phyloP scores from a whole-genome alignment of 1,284 basidiomycete genomes.

The Ceraceosorus bombacis region DNA sequence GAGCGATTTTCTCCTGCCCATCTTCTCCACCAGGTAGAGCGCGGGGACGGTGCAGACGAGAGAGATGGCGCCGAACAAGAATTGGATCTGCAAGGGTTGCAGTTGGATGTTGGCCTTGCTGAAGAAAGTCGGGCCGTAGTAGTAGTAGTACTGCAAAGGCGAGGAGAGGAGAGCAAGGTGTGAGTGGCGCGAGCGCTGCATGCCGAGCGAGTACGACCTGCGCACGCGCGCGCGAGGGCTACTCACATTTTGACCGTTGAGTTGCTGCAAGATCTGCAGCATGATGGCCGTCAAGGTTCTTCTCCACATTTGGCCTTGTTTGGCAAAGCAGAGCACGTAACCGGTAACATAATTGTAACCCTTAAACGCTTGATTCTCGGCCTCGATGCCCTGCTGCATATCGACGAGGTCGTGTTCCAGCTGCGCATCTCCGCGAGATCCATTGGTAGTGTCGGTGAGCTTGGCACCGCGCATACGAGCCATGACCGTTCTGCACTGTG shows the following conservation, averaged over 20 bases:
- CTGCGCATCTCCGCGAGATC: slow-evolving; percentile 60
- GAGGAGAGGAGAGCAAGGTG: too few species aligned
- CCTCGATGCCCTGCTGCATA: slow-evolving; percentile 60
- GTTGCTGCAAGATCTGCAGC: slow-evolving; percentile 68
- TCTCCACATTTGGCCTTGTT: slow-evolving; percentile 59
- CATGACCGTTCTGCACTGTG: slow-evolving; percentile 59
- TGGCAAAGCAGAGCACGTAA: slow-evolving; percentile 60
- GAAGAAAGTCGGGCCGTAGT: slow-evolving; percentile 66
- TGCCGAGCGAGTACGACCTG: too few species aligned
- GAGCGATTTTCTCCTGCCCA: slow-evolving; percentile 51
- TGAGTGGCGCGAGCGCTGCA: too few species aligned
- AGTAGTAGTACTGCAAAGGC: slow-evolving; percentile 61
- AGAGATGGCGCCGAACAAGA: slow-evolving; percentile 48
- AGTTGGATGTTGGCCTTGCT: slow-evolving; percentile 63
- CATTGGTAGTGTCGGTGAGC: slow-evolving; percentile 57
- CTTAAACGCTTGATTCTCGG: slow-evolving; percentile 53
- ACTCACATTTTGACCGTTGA: slow-evolving; percentile 56
- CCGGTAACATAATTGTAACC: slow-evolving; percentile 63
- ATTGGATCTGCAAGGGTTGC: slow-evolving; percentile 57
- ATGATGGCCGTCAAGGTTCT: slow-evolving; percentile 65
- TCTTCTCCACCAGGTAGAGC: slow-evolving; percentile 44
- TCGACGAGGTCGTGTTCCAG: slow-evolving; percentile 55
- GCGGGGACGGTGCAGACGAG: slow-evolving; percentile 38
- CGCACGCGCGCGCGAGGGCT: too few species aligned
- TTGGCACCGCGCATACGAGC: slow-evolving; percentile 55